phyloP scores from a whole-genome alignment of 78 protist species.

The Tieghemostelium lacteum region DNA sequence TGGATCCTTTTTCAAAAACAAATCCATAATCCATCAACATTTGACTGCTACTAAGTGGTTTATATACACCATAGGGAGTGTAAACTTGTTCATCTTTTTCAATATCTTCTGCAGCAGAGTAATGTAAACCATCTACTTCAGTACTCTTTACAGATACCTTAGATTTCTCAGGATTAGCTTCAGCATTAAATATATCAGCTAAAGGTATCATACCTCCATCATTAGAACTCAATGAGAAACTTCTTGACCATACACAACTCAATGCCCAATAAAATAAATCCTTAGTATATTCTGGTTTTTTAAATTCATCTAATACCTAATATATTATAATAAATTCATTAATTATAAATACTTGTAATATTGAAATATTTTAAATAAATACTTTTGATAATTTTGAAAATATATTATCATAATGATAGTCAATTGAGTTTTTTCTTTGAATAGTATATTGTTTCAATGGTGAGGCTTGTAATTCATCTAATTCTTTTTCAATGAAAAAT shows the following conservation, averaged over 20 bases:
- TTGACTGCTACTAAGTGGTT: constrained; percentile 46
- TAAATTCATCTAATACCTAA: constrained; percentile 12
- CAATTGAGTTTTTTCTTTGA: constrained; percentile 15
- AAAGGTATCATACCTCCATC: constrained; percentile 68
- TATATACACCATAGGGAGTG: constrained; percentile 68
- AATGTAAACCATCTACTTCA: not conserved
- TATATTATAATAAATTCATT: no score
- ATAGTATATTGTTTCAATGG: constrained; percentile 1
- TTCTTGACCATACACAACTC: constrained; percentile 61
- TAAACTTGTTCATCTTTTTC: constrained; percentile 41
- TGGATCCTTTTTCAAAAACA: constrained; percentile 7
- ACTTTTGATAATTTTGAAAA: not conserved
- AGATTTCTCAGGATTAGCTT: constrained; percentile 1
- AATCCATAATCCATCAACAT: constrained; percentile 73
- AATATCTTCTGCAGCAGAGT: constrained; percentile 16
- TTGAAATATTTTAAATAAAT: not conserved
- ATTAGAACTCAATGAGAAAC: constrained; percentile 24
- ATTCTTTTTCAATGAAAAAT: constrained; percentile 19
- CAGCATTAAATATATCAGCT: constrained; percentile 69
- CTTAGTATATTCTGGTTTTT: not conserved
- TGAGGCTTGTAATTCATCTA: constrained; percentile 30
- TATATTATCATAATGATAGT: constrained; percentile 16
- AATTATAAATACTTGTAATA: no score
- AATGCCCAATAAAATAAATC: constrained; percentile 58
- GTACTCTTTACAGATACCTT: constrained; percentile 13